Evolutionary conservation across 2,329 filamentous ascomycete species (phyloP).

Genomic region (Botrytis galanthina): DNA sequence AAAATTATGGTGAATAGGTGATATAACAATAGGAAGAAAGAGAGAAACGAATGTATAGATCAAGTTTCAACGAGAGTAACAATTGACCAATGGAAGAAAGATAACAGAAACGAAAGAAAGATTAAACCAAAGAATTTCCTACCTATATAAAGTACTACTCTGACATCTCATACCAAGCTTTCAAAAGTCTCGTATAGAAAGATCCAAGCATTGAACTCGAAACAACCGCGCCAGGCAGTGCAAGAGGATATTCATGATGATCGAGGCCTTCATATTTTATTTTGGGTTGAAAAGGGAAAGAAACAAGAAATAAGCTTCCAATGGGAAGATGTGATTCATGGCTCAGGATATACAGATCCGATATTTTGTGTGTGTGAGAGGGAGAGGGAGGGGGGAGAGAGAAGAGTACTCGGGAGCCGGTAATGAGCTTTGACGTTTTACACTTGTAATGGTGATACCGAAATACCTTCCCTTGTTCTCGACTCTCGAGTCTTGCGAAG

Average conservation of each 20-base stretch:
- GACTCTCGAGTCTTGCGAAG: not conserved
- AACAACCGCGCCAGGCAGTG: not conserved
- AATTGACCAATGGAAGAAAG: not conserved
- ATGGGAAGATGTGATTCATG: not conserved
- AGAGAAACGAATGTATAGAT: slow-evolving; percentile 6
- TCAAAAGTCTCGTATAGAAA: not conserved
- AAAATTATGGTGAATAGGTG: not conserved
- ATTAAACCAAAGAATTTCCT: not conserved
- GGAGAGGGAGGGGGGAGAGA: not conserved
- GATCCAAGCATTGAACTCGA: slow-evolving; percentile 7
- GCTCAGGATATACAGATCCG: not conserved
- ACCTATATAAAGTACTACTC: not conserved
- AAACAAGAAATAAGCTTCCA: not conserved
- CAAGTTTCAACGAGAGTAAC: not conserved
- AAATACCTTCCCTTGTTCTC: not conserved
- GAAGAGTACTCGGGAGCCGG: not conserved
- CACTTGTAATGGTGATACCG: slow-evolving; percentile 1
- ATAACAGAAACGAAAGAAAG: not conserved
- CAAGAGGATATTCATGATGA: not conserved
- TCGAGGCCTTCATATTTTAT: not conserved
- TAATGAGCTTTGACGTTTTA: slow-evolving; percentile 16
- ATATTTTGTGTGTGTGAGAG: not conserved
- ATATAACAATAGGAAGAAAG: not conserved
- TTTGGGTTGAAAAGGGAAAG: not conserved
- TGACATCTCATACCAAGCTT: not conserved